Evolutionary conservation across 768 basidiomycete genomes (phyloP).

Genomic region (Termitomyces heimii): DNA sequence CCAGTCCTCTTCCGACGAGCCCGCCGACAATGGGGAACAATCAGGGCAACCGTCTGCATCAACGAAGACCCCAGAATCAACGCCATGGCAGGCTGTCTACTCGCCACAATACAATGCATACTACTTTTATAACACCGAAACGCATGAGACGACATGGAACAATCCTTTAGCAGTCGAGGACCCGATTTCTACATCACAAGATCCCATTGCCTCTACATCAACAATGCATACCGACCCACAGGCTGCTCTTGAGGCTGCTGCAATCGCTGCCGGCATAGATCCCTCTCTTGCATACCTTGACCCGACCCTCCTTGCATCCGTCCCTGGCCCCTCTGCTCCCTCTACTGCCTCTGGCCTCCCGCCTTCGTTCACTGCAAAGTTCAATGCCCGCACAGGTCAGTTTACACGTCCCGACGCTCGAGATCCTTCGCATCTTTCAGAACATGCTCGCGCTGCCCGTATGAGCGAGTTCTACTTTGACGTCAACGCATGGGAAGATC

Average conservation of each 20-base stretch:
- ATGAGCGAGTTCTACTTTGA: slow-evolving; percentile 92
- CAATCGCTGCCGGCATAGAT: slow-evolving; percentile 76
- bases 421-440: slow-evolving; percentile 71
- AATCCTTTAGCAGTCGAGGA: slow-evolving; percentile 50
- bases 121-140: slow-evolving; percentile 76
- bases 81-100: slow-evolving; percentile 77
- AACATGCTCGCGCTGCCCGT: slow-evolving; percentile 74
- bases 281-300: slow-evolving; percentile 78
- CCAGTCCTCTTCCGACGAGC: background rate
- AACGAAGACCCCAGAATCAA: background rate
- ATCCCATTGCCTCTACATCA: slow-evolving; percentile 14
- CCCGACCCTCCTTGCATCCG: slow-evolving; percentile 51
- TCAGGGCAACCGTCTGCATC: background rate
- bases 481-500: slow-evolving; percentile 70
- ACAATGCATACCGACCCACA: slow-evolving; percentile 28
- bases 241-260: slow-evolving; percentile 60
- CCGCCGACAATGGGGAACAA: background rate
- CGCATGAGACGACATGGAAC: slow-evolving; percentile 78
- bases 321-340: slow-evolving; percentile 17
- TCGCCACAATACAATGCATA: slow-evolving; percentile 74
- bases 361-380: slow-evolving; percentile 59
- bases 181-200: slow-evolving; percentile 16
- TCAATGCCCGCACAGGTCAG: slow-evolving; percentile 77
- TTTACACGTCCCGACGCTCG: slow-evolving; percentile 64
- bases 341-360: slow-evolving; percentile 28